Conservation (phyloP, 331 rosid genomes). For the Phaseolus coccineus region DNA sequence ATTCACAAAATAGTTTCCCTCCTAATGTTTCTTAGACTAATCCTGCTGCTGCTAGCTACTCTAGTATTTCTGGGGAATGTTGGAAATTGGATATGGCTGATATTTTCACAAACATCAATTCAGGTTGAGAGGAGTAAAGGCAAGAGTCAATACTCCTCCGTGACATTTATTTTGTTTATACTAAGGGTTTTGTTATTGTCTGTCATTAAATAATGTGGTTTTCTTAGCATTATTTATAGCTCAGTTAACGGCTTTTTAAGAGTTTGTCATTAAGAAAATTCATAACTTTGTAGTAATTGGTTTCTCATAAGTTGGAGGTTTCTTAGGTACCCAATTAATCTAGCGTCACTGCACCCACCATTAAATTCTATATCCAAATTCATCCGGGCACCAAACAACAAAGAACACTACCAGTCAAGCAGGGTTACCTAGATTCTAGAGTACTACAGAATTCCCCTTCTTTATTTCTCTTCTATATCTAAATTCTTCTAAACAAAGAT, state of each 20-base stretch:
- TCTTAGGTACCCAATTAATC: neutral
- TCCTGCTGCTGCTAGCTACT: neutral
- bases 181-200: neutral
- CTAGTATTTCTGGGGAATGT: neutral
- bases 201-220: neutral
- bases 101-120: neutral
- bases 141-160: neutral
- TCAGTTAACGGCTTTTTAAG: neutral
- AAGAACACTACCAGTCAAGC: neutral
- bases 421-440: neutral
- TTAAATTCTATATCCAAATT: constrained; percentile 11
- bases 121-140: neutral
- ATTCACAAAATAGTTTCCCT: constrained; percentile 14
- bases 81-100: neutral
- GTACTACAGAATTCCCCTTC: neutral
- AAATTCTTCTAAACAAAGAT: neutral
- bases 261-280: neutral
- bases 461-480: neutral
- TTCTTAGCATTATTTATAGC: neutral
- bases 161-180: neutral
- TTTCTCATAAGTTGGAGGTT: neutral
- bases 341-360: neutral
- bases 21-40: constrained; percentile 20
- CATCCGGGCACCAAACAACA: constrained; percentile 11
- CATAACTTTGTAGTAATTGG: neutral